Conservation (phyloP, 2,329 filamentous ascomycete species). For the Microcyclosporella mali region DNA sequence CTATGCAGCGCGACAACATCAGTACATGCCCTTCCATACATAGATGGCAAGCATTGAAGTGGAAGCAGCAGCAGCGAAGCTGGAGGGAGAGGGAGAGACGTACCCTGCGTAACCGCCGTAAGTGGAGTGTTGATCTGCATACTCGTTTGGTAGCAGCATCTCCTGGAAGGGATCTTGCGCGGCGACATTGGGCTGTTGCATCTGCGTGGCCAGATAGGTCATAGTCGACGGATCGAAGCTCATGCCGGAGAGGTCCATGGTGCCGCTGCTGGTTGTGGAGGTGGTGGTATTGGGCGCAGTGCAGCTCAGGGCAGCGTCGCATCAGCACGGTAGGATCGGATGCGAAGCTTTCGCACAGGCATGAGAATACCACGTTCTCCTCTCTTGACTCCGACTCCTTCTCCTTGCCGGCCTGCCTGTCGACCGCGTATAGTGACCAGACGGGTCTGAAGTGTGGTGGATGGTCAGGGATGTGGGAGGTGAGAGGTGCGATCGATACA, state of each 20-base stretch:
- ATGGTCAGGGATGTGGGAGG: too few relatives aligned
- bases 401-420: too few relatives aligned
- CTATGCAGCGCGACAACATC: constrained; percentile 5
- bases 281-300: too few relatives aligned
- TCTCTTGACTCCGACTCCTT: too few relatives aligned
- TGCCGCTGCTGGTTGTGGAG: too few relatives aligned
- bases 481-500: too few relatives aligned
- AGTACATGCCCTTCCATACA: background rate
- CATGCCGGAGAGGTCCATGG: constrained; percentile 22
- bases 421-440: too few relatives aligned
- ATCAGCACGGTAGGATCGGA: constrained; percentile 15
- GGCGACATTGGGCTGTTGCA: constrained; percentile 50
- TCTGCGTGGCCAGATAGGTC: constrained; percentile 55
- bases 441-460: too few relatives aligned
- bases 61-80: background rate
- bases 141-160: constrained; percentile 49
- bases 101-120: constrained; percentile 58
- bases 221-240: constrained; percentile 37
- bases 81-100: background rate
- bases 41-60: background rate
- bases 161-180: constrained; percentile 37
- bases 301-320: constrained; percentile 17
- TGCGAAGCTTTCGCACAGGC: too few relatives aligned
- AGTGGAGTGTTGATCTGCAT: constrained; percentile 53
- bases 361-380: too few relatives aligned